phyloP scores from a whole-genome alignment of 495 filamentous ascomycete species.

The Lasiosphaeria hispida region DNA sequence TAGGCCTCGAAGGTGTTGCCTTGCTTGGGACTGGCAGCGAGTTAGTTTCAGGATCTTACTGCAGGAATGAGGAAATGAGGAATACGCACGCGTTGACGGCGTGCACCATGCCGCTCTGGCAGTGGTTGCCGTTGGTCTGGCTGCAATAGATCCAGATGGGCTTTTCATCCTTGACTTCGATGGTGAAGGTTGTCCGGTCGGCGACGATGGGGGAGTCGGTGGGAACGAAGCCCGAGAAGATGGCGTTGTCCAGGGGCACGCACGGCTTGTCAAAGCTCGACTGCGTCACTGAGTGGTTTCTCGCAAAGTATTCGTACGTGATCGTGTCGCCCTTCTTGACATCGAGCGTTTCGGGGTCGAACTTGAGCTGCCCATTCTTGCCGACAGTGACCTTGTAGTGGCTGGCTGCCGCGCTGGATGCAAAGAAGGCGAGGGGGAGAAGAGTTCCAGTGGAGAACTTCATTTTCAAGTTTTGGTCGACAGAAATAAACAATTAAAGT shows the following conservation, averaged over 20 bases:
- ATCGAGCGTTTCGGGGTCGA: constrained; percentile 32
- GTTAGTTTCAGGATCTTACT: too few species aligned
- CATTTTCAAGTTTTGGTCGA: constrained; percentile 15
- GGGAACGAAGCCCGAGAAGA: constrained; percentile 53
- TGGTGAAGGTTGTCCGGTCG: constrained; percentile 47
- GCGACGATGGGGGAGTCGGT: constrained; percentile 28
- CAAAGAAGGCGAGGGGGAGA: constrained; percentile 28
- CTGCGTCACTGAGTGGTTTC: constrained; percentile 61
- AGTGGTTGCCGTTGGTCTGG: constrained; percentile 40
- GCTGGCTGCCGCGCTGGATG: constrained; percentile 28
- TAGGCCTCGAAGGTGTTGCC: constrained; percentile 39
- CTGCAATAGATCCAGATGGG: constrained; percentile 62
- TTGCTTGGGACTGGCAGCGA: constrained; percentile 8
- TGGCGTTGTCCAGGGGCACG: constrained; percentile 44
- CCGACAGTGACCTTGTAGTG: constrained; percentile 36
- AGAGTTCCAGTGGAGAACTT: constrained; percentile 24
- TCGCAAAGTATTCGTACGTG: constrained; percentile 60
- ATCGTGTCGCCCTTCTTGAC: constrained; percentile 46
- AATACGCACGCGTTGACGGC: constrained; percentile 32
- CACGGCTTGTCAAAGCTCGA: constrained; percentile 59
- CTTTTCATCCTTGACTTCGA: constrained; percentile 56
- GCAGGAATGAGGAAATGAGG: too few species aligned
- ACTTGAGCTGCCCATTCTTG: constrained; percentile 35
- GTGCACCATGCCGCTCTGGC: constrained; percentile 44
- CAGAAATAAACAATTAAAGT: too few species aligned